These are phyloP conservation scores for Hortiboletus campestris DNA, from an alignment of 768 basidiomycete genomes.

Conservation along the genomic window DNA sequence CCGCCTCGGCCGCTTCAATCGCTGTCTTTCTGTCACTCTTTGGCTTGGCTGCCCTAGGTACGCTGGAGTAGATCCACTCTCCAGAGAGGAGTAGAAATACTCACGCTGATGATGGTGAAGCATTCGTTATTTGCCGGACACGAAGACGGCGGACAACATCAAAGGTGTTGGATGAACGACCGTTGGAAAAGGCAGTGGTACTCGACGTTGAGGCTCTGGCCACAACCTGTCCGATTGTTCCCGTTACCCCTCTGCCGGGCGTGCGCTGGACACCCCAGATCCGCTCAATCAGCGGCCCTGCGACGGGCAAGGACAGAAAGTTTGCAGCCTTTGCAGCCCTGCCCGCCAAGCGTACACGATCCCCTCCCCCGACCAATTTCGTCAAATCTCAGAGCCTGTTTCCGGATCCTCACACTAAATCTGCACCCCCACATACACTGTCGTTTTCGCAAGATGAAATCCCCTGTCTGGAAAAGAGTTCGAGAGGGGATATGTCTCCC, in stretches of 20 bases:
- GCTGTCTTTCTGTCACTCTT: constrained; percentile 17
- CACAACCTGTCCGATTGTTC: constrained; percentile 11
- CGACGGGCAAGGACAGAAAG: constrained; percentile 39
- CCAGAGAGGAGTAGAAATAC: not conserved
- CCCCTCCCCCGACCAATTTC: constrained; percentile 13
- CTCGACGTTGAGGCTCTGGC: constrained; percentile 20
- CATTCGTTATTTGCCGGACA: constrained; percentile 4
- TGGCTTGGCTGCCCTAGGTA: constrained; percentile 26
- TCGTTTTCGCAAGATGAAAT: constrained; percentile 6
- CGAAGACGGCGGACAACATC: constrained; percentile 6
- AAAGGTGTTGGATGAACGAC: not conserved
- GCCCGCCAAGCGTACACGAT: constrained; percentile 20
- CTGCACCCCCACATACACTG: constrained; percentile 13
- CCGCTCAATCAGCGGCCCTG: constrained; percentile 40
- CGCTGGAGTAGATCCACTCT: constrained; percentile 5
- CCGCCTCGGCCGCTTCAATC: not conserved
- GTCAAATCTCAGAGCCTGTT: not conserved
- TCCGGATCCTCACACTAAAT: constrained; percentile 12
- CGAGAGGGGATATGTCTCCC: not conserved
- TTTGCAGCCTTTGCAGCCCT: not conserved
- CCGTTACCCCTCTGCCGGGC: constrained; percentile 25
- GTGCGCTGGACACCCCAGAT: constrained; percentile 33
- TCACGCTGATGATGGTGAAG: constrained; percentile 8
- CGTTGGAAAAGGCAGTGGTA: not conserved
- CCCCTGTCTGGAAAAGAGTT: not conserved